These are phyloP conservation scores for Lentinula lateritia DNA, from an alignment of 768 basidiomycete species.

Conservation along the genomic window DNA sequence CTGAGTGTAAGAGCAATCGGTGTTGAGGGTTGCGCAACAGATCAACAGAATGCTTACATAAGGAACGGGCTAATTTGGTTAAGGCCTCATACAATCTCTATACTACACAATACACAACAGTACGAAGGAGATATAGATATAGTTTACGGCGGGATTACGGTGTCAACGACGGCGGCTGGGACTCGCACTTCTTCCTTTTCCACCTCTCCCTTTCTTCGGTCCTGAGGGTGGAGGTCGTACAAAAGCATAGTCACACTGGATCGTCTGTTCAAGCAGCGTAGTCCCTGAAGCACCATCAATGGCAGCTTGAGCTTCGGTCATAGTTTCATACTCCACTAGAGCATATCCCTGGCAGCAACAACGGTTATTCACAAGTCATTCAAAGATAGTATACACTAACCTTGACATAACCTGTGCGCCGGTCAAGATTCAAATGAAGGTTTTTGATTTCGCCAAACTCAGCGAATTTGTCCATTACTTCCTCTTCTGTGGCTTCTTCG, in stretches of 20 bases:
- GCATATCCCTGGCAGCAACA: conserved; percentile 73
- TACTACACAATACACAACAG: not conserved
- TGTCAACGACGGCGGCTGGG: conserved; percentile 56
- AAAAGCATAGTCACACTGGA: conserved; percentile 92
- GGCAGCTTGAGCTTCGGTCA: conserved; percentile 89
- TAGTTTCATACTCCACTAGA: conserved; percentile 94
- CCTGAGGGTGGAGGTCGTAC: conserved; percentile 83
- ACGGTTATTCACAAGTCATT: not conserved
- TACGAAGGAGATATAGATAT: not conserved
- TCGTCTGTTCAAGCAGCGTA: conserved; percentile 74
- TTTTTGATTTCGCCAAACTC: conserved; percentile 99
- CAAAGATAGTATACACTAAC: conserved; percentile 32
- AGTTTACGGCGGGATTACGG: not conserved
- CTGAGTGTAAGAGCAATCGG: no score
- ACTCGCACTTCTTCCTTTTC: conserved; percentile 77
- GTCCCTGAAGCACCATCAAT: conserved; percentile 88
- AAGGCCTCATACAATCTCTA: not conserved
- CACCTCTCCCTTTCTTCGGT: conserved; percentile 69
- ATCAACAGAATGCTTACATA: not conserved
- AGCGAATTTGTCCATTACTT: conserved; percentile 91
- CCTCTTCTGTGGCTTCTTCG: conserved; percentile 97
- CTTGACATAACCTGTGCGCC: conserved; percentile 98
- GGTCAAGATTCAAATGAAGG: conserved; percentile 92
- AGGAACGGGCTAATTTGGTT: not conserved
- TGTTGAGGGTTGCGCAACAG: no score